A percentile compares a stretch with the other conserved stretches of the same genome.
Conservation (phyloP, 768 basidiomycete species). For the Leccinum variicolor region DNA sequence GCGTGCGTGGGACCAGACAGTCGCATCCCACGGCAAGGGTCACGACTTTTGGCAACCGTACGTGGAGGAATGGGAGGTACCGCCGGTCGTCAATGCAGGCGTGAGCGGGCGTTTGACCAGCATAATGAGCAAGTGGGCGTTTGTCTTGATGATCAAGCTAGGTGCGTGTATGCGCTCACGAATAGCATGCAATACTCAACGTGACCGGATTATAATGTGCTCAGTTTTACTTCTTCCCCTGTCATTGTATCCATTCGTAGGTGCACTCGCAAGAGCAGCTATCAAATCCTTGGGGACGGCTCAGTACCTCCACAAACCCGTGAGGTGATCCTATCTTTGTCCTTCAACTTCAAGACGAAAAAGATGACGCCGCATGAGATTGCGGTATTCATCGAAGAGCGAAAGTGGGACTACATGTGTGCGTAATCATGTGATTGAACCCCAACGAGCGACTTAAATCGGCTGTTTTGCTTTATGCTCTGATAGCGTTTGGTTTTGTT, state of each 20-base stretch:
- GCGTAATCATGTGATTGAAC: slow-evolving; percentile 12
- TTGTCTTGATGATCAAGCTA: slow-evolving; percentile 18
- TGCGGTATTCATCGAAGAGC: slow-evolving; percentile 80
- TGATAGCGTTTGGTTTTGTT: slow-evolving; percentile 76
- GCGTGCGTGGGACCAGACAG: slow-evolving; percentile 78
- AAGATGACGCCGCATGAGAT: slow-evolving; percentile 70
- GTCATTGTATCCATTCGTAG: slow-evolving; percentile 67
- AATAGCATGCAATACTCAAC: background rate
- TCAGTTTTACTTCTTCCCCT: slow-evolving; percentile 60
- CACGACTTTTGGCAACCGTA: slow-evolving; percentile 82
- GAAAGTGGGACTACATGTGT: slow-evolving; percentile 88
- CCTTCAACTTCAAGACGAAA: slow-evolving; percentile 50
- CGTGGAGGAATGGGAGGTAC: slow-evolving; percentile 75
- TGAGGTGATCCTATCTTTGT: slow-evolving; percentile 29
- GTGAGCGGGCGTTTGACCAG: slow-evolving; percentile 19
- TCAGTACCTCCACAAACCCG: slow-evolving; percentile 63
- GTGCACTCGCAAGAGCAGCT: slow-evolving; percentile 56
- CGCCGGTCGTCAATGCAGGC: slow-evolving; percentile 40
- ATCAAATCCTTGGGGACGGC: slow-evolving; percentile 69
- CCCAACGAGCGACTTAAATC: background rate
- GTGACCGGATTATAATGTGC: background rate
- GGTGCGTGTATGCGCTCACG: slow-evolving; percentile 13
- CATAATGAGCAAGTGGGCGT: slow-evolving; percentile 14
- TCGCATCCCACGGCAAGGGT: slow-evolving; percentile 78
- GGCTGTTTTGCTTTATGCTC: background rate